These are phyloP conservation scores for Aegilops bicornis DNA, from an alignment of 176 grass and related monocot species.

Conservation along the genomic window DNA sequence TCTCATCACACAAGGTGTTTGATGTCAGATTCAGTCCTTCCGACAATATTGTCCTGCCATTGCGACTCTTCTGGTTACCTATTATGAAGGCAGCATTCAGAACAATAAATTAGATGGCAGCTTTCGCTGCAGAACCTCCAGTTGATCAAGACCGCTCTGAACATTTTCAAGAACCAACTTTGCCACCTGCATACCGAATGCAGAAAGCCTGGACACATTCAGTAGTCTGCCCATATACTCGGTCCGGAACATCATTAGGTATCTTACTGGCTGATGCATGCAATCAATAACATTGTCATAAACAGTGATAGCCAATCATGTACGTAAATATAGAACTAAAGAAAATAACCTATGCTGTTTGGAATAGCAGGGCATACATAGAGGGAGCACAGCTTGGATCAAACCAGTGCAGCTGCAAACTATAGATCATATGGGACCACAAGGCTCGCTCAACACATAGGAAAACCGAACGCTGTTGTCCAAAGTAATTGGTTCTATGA, in stretches of 20 bases:
- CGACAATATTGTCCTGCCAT: constrained; percentile 19
- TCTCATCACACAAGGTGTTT: constrained; percentile 59
- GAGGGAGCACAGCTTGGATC: no score
- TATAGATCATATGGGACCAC: no score
- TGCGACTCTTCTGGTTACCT: not conserved
- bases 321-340: no score
- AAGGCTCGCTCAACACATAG: no score
- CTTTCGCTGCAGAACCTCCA: constrained; percentile 33
- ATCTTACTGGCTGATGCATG: no score
- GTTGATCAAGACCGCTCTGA: not conserved
- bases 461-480: no score
- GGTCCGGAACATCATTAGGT: constrained; percentile 45
- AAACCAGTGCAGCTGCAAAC: no score
- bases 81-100: not conserved
- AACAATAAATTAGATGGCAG: not conserved
- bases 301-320: no score
- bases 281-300: no score
- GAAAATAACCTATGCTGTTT: no score
- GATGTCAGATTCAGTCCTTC: constrained; percentile 37
- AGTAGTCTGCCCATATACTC: constrained; percentile 68
- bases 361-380: constrained; percentile 26
- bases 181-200: constrained; percentile 65
- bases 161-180: constrained; percentile 49
- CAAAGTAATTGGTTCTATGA: no score
- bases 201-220: constrained; percentile 55